Percentiles rank a stretch among this genome's conserved stretches.
These are phyloP conservation scores for Astrephomene gubernaculifera DNA, from an alignment of 139 green algal species.

Conservation along the genomic window DNA sequence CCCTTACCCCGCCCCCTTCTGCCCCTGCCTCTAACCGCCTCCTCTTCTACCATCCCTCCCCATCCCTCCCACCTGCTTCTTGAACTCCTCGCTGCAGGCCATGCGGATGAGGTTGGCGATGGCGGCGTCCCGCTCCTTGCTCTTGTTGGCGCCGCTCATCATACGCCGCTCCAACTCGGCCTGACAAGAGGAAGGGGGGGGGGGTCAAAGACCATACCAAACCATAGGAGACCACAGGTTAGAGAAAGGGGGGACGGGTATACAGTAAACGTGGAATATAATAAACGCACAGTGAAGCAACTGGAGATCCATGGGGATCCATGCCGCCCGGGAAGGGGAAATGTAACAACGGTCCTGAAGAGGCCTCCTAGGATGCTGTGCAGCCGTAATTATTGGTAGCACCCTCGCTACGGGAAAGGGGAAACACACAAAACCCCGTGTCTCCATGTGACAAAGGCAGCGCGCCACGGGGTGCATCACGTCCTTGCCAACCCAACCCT, in stretches of 20 bases:
- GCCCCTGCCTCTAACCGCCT: neutral
- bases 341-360: too few relatives aligned
- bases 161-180: conserved; percentile 46
- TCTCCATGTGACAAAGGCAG: too few relatives aligned
- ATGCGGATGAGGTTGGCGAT: conserved; percentile 65
- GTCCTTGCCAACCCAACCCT: neutral
- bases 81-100: conserved; percentile 60
- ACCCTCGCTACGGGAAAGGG: too few relatives aligned
- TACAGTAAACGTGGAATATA: too few relatives aligned
- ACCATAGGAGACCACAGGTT: too few relatives aligned
- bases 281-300: neutral
- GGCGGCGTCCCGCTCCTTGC: conserved; percentile 59
- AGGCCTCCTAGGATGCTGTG: too few relatives aligned
- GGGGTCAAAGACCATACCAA: too few relatives aligned
- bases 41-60: neutral
- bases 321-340: too few relatives aligned
- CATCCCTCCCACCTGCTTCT: conserved; percentile 47
- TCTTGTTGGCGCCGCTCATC: conserved; percentile 46
- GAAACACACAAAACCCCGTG: too few relatives aligned
- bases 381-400: too few relatives aligned
- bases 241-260: too few relatives aligned
- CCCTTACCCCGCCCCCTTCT: neutral
- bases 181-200: neutral
- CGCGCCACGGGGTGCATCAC: too few relatives aligned
- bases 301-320: neutral